A percentile compares a stretch with the other conserved stretches of the same genome.
Evolutionary conservation across 2,329 filamentous ascomycete genomes (phyloP).

Genomic region (Cryphonectria japonica): DNA sequence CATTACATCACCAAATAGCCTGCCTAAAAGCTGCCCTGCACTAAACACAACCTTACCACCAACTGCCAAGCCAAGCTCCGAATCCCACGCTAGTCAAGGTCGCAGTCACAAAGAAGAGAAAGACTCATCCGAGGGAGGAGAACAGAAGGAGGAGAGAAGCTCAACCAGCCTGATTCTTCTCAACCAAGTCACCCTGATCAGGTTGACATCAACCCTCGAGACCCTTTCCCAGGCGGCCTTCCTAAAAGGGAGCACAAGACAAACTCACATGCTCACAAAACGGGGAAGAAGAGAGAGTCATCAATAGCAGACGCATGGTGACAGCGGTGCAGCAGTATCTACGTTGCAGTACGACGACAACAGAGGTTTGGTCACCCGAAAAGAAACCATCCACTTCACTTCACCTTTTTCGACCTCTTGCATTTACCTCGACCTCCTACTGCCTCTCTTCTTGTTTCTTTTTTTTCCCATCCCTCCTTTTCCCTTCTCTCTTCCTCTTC

Average conservation of each 20-base stretch:
- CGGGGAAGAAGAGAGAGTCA: neutral
- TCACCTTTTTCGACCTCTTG: neutral
- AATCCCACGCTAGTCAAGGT: neutral
- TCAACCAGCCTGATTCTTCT: neutral
- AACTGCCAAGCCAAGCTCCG: constrained; percentile 1
- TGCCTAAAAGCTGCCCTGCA: constrained; percentile 1
- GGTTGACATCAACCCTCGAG: neutral
- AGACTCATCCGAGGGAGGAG: neutral
- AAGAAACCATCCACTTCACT: neutral
- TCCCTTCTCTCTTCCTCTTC: neutral
- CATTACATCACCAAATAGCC: constrained; percentile 11
- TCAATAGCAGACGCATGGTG: neutral
- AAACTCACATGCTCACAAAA: neutral
- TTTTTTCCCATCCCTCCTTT: too few species aligned
- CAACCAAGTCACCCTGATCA: neutral
- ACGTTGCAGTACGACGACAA: neutral
- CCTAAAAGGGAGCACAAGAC: neutral
- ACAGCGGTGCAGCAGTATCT: neutral
- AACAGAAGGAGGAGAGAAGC: neutral
- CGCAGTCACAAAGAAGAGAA: neutral
- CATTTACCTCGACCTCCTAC: neutral
- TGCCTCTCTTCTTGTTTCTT: neutral
- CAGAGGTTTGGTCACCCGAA: neutral
- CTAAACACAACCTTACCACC: constrained; percentile 1
- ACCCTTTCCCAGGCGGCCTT: neutral